Evolutionary conservation across 768 basidiomycete genomes (phyloP), one percentile per base, ranked within the genome.

Genomic region (Leccinum disarticulatum): DNA sequence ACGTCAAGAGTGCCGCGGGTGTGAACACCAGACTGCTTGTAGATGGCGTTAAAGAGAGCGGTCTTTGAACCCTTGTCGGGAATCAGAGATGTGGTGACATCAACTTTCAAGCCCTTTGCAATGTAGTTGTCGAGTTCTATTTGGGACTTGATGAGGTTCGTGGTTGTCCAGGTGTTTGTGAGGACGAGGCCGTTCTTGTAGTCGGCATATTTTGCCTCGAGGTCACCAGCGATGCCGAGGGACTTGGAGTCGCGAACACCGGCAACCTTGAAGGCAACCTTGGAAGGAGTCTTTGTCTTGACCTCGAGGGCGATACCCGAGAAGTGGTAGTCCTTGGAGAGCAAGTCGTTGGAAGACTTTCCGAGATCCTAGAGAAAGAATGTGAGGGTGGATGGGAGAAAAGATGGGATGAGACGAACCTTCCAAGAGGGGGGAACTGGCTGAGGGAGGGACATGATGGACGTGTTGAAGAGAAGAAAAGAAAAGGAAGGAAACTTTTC

Each of bases 361-460:
- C 96, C 96, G 68, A 94, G 88, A 77, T 94, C 92, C 92, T 94
- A 66, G 30, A 64, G 38, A 15, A 13, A 13, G 0, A n/a, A 1
- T 17, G 66, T 61, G 58, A 62, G 47, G 30, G 25, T 41, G 11
- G 30, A 27, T n/a, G 9, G 4, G 47, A 8, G 9, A 28, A 19
- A 15, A 1, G 15, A 22, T 9, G 1, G 14, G 25, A 51, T 5
- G 25, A 10, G 15, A 56, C 15, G 36, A 66, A 89, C 94, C 87
- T 95, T 95, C 94, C 94, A 97, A 72, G 92, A 94, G 59, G 94
- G 95, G 75, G 94, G 95, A 68, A 97, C 95, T 63, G 95, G 93
- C 72, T 96, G 95, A 75, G 95, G 92, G 69, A 93, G 83, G 74
- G 92, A 91, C 92, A 93, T 94, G 57, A 27, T 77, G 72, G 31